These are phyloP conservation scores for Toxicodendron radicans DNA, from an alignment of 345 rosid species.

Conservation along the genomic window DNA sequence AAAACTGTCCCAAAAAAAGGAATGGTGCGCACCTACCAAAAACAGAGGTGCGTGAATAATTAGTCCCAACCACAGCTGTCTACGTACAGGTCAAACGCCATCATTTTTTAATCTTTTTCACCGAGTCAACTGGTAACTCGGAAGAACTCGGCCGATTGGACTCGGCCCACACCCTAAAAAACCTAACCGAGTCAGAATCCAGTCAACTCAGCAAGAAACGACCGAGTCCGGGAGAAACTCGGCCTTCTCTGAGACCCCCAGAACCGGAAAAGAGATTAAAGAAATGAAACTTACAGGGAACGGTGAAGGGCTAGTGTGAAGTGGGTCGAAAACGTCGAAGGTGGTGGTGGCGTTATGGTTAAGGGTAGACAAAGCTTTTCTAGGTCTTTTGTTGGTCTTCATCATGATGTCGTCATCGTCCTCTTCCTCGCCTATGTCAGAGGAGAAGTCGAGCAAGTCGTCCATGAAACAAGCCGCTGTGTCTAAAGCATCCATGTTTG, in stretches of 20 bases:
- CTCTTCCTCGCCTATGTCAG: conserved; percentile 41
- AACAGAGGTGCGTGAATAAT: conserved; percentile 28
- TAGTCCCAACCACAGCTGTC: conserved; percentile 4
- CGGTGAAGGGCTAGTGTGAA: conserved; percentile 9
- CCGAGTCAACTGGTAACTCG: conserved; percentile 22
- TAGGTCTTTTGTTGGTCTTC: conserved; percentile 20
- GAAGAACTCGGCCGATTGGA: conserved; percentile 24
- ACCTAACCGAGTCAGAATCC: conserved; percentile 20
- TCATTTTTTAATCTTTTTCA: conserved; percentile 34
- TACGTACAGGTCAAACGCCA: conserved; percentile 33
- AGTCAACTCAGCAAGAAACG: conserved; percentile 14
- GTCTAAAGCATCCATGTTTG: conserved; percentile 39
- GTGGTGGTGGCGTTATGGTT: conserved; percentile 12
- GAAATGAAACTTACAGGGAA: conserved; percentile 39
- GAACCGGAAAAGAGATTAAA: neutral
- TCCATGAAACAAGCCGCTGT: conserved; percentile 34
- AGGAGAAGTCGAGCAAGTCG: conserved; percentile 45
- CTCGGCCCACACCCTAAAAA: conserved; percentile 14
- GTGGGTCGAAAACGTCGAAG: conserved; percentile 20
- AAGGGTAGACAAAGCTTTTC: conserved; percentile 23
- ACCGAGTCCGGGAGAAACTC: conserved; percentile 35
- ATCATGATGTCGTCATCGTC: conserved; percentile 28
- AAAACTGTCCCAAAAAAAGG: conserved; percentile 24
- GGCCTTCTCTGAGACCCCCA: conserved; percentile 12
- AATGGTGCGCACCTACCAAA: conserved; percentile 22